Conservation (phyloP, 2,329 filamentous ascomycete genomes). For the Chalaropsis thielavioides region DNA sequence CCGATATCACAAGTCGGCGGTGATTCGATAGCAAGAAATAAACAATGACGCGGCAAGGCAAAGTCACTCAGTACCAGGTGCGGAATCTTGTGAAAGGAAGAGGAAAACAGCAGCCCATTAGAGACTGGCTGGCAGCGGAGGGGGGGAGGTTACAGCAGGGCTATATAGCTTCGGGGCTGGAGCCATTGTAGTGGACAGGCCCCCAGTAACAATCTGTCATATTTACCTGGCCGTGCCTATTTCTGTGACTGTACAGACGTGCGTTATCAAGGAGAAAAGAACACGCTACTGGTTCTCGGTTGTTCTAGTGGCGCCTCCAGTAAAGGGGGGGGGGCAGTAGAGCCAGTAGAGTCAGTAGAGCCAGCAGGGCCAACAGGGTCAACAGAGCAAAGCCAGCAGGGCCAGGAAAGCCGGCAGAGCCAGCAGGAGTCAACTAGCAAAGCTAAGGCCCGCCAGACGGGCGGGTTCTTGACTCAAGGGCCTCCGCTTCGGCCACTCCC, state of each 20-base stretch:
- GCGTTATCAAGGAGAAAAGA: constrained; percentile 1
- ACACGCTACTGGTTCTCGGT: neutral
- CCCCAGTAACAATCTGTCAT: neutral
- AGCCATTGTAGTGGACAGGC: neutral
- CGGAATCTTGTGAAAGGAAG: neutral
- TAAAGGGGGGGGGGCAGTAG: neutral
- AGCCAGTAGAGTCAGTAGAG: no score
- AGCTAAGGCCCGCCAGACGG: neutral
- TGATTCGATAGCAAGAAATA: neutral
- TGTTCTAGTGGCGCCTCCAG: neutral
- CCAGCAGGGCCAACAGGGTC: no score
- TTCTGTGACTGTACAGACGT: neutral
- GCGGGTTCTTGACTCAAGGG: neutral
- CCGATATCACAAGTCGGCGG: neutral
- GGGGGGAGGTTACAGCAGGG: neutral
- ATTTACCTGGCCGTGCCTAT: neutral
- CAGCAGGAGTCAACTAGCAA: neutral
- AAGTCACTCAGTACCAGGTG: neutral
- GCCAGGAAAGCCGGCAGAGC: no score
- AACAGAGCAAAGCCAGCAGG: no score
- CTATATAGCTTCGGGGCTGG: neutral
- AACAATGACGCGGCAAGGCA: neutral
- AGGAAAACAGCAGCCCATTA: neutral
- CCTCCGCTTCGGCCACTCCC: constrained; percentile 1
- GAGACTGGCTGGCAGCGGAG: no score